phyloP scores from a whole-genome alignment of 208 protist species.

The Leishmania mexicana region DNA sequence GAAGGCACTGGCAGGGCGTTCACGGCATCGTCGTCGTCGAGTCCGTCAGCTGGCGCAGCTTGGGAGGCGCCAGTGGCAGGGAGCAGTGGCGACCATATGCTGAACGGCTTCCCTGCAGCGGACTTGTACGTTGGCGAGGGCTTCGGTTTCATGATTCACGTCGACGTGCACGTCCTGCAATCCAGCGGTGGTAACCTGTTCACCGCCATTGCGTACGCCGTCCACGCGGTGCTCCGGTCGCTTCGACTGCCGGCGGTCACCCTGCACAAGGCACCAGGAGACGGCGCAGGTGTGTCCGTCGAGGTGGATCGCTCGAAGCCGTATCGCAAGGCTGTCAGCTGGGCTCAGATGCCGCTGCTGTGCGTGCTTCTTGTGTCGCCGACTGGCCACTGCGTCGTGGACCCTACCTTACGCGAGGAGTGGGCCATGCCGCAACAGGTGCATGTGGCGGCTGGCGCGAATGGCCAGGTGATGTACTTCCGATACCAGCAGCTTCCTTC shows the following conservation, averaged over 20 bases:
- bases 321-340: slow-evolving; percentile 57
- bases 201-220: slow-evolving; percentile 50
- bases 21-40: slow-evolving; percentile 13
- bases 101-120: slow-evolving; percentile 51
- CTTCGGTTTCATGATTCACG: slow-evolving; percentile 79
- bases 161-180: slow-evolving; percentile 82
- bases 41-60: background rate
- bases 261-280: slow-evolving; percentile 51
- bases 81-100: slow-evolving; percentile 1
- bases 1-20: slow-evolving; percentile 2
- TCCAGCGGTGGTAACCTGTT: slow-evolving; percentile 63
- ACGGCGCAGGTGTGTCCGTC: slow-evolving; percentile 52
- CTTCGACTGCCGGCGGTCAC: slow-evolving; percentile 63
- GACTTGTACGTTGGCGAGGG: slow-evolving; percentile 78
- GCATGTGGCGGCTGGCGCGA: slow-evolving; percentile 56
- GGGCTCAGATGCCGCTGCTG: slow-evolving; percentile 63
- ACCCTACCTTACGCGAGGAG: slow-evolving; percentile 74
- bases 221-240: slow-evolving; percentile 66
- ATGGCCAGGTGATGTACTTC: slow-evolving; percentile 59
- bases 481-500: slow-evolving; percentile 74
- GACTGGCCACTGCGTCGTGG: slow-evolving; percentile 81
- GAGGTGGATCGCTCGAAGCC: slow-evolving; percentile 74
- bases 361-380: slow-evolving; percentile 61
- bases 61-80: background rate
- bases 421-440: slow-evolving; percentile 81